phyloP scores from a whole-genome alignment of 768 basidiomycete species.

The Calvatia gigantea region DNA sequence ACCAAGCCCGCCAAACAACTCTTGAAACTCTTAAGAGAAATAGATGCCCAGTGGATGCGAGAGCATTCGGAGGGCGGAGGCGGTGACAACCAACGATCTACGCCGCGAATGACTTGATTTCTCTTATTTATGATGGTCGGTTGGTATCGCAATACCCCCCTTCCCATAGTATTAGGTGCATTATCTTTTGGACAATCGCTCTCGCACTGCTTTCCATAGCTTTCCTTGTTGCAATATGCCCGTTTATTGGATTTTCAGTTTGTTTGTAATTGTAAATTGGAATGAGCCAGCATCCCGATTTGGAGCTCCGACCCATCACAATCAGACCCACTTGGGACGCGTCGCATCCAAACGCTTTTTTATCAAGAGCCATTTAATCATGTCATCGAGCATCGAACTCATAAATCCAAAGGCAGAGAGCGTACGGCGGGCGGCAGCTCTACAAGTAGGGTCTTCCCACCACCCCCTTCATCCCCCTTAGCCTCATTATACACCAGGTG shows the following conservation, averaged over 20 bases:
- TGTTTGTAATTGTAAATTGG: background rate
- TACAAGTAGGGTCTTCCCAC: constrained; percentile 64
- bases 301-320: constrained; percentile 10
- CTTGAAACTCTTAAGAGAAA: constrained; percentile 41
- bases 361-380: constrained; percentile 26
- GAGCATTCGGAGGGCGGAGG: constrained; percentile 18
- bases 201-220: constrained; percentile 9
- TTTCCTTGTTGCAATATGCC: constrained; percentile 1
- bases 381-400: constrained; percentile 84
- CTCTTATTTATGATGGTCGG: background rate
- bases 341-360: background rate
- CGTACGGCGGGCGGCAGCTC: constrained; percentile 82
- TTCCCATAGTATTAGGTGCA: background rate
- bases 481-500: constrained; percentile 47
- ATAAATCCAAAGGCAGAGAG: constrained; percentile 97
- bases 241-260: background rate
- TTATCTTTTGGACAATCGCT: constrained; percentile 1
- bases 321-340: constrained; percentile 4
- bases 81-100: constrained; percentile 1
- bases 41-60: constrained; percentile 44
- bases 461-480: background rate
- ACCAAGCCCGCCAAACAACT: constrained; percentile 48
- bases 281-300: background rate
- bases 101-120: constrained; percentile 6
- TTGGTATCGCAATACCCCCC: background rate